These are phyloP conservation scores for Yarrowia osloensis DNA, from an alignment of 805 yeast species.

Conservation along the genomic window DNA sequence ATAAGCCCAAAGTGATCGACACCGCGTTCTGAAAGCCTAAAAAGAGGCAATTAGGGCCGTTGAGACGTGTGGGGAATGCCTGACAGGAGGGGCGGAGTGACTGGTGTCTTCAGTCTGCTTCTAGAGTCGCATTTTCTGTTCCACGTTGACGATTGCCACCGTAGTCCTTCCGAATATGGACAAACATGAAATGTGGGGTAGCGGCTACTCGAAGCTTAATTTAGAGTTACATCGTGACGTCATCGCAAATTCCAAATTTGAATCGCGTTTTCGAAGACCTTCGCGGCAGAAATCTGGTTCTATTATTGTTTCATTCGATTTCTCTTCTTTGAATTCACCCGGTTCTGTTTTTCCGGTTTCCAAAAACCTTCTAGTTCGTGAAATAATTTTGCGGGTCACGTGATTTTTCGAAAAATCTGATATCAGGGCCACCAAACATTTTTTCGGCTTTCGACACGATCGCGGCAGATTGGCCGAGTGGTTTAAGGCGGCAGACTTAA, in stretches of 20 bases:
- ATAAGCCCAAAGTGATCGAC: no score
- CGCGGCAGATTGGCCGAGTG: constrained; percentile 44
- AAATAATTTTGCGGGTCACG: not conserved
- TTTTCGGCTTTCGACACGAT: constrained; percentile 11
- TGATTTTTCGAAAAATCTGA: not conserved
- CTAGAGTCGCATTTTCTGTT: not conserved
- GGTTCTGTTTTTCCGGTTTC: not conserved
- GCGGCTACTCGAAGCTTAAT: not conserved
- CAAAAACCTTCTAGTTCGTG: not conserved
- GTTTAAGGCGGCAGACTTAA: constrained; percentile 45
- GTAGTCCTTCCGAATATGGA: not conserved
- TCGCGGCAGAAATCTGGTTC: not conserved
- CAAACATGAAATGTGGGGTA: not conserved
- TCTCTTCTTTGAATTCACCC: not conserved
- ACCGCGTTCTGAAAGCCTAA: not conserved
- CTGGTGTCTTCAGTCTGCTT: no score
- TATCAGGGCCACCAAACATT: not conserved
- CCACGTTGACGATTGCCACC: not conserved
- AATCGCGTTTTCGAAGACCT: not conserved
- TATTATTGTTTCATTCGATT: not conserved
- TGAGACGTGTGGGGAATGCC: not conserved
- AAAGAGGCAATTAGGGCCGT: not conserved
- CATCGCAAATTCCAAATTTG: not conserved
- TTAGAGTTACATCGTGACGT: not conserved
- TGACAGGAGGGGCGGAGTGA: not conserved